phyloP scores from a whole-genome alignment of 805 yeast species.

The Kodamaea restingae region DNA sequence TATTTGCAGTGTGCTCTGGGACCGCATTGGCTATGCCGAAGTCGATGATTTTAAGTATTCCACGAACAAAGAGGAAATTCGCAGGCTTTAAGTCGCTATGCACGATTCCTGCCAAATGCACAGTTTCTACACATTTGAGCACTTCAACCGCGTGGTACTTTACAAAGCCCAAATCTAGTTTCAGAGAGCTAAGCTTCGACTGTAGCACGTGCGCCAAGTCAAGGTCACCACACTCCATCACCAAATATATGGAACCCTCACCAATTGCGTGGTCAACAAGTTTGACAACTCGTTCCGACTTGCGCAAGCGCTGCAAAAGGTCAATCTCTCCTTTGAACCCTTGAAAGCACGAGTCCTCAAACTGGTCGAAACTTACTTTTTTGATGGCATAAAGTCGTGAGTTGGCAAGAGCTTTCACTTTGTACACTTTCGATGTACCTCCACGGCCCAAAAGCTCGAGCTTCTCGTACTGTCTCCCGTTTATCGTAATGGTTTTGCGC shows the following conservation, averaged over 20 bases:
- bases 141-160: slow-evolving; percentile 76
- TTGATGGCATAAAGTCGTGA: slow-evolving; percentile 73
- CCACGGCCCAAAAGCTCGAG: slow-evolving; percentile 84
- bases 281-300: slow-evolving; percentile 68
- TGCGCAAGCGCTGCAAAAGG: slow-evolving; percentile 55
- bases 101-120: slow-evolving; percentile 82
- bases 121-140: slow-evolving; percentile 77
- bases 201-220: slow-evolving; percentile 81
- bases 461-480: slow-evolving; percentile 64
- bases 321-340: slow-evolving; percentile 92
- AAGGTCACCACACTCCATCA: slow-evolving; percentile 94
- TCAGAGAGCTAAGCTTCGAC: slow-evolving; percentile 36
- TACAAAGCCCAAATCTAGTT: slow-evolving; percentile 68
- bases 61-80: slow-evolving; percentile 72
- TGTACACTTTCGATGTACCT: slow-evolving; percentile 88
- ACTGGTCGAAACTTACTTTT: slow-evolving; percentile 74
- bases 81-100: slow-evolving; percentile 76
- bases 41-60: slow-evolving; percentile 82
- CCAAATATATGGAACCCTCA: slow-evolving; percentile 60
- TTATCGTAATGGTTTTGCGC: slow-evolving; percentile 35
- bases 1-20: slow-evolving; percentile 86
- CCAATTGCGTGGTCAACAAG: slow-evolving; percentile 70
- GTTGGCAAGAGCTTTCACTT: slow-evolving; percentile 52
- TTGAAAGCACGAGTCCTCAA: slow-evolving; percentile 65
- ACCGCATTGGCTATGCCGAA: slow-evolving; percentile 96